Conservation (phyloP, 495 filamentous ascomycete genomes). For the Viridothelium virens region DNA sequence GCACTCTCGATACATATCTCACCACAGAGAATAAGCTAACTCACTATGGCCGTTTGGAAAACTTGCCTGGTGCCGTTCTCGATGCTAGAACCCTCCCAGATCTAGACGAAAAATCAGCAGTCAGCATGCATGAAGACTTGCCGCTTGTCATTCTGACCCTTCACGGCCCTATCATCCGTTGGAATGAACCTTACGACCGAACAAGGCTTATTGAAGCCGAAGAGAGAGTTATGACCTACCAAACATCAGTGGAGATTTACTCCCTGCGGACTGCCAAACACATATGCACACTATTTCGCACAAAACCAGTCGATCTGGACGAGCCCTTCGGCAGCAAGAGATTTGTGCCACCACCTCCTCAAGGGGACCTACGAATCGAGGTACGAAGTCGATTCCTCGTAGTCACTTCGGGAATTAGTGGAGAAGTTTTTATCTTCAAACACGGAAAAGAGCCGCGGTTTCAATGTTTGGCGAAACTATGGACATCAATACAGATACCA, state of each 20-base stretch:
- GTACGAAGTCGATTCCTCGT: slow-evolving; percentile 59
- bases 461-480: slow-evolving; percentile 67
- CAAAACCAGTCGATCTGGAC: slow-evolving; percentile 41
- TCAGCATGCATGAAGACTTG: slow-evolving; percentile 23
- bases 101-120: slow-evolving; percentile 16
- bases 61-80: slow-evolving; percentile 70
- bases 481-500: slow-evolving; percentile 67
- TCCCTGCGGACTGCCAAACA: slow-evolving; percentile 62
- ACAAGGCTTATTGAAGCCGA: slow-evolving; percentile 30
- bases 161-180: slow-evolving; percentile 55
- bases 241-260: slow-evolving; percentile 79
- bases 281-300: slow-evolving; percentile 60
- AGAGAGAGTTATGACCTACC: slow-evolving; percentile 49
- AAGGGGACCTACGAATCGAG: slow-evolving; percentile 63
- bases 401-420: slow-evolving; percentile 70
- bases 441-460: slow-evolving; percentile 40
- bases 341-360: slow-evolving; percentile 53
- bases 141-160: slow-evolving; percentile 68
- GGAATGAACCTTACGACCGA: slow-evolving; percentile 18
- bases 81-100: slow-evolving; percentile 67
- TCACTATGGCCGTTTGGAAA: slow-evolving; percentile 57
- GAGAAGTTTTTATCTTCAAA: slow-evolving; percentile 75
- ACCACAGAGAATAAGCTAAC: slow-evolving; percentile 61
- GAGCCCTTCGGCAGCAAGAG: slow-evolving; percentile 45
- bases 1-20: slow-evolving; percentile 61